Percentiles rank a stretch among this genome's conserved stretches.
Evolutionary conservation across 2,329 filamentous ascomycete species (phyloP).

Genomic region (Coniochaeta ligniaria): DNA sequence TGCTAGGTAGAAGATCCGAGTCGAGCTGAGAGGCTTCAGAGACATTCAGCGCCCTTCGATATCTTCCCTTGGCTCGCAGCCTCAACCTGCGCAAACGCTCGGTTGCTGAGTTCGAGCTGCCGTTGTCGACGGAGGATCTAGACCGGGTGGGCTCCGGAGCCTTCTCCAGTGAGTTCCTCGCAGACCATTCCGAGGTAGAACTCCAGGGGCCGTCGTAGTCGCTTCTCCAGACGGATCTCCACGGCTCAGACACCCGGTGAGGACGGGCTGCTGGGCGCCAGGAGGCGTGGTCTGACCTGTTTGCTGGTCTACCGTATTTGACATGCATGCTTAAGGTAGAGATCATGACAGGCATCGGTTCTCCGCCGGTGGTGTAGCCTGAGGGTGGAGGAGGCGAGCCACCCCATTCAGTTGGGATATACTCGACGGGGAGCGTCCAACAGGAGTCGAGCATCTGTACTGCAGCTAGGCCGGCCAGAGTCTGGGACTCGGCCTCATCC

Average conservation of each 20-base stretch:
- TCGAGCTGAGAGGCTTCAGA: background rate
- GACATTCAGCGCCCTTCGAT: conserved; percentile 1
- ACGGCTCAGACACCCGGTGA: background rate
- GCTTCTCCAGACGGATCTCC: background rate
- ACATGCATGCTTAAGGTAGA: background rate
- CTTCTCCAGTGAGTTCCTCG: background rate
- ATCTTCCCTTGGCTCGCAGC: background rate
- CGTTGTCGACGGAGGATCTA: background rate
- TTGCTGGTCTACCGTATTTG: background rate
- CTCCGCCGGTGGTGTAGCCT: background rate
- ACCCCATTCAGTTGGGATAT: background rate
- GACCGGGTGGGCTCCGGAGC: background rate
- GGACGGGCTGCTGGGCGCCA: background rate
- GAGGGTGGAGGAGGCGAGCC: background rate
- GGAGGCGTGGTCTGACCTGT: background rate
- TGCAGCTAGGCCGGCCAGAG: background rate
- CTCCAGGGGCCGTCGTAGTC: conserved; percentile 1
- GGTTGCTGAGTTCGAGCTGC: background rate
- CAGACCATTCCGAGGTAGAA: background rate
- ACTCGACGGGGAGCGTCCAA: background rate
- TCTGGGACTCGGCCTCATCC: background rate
- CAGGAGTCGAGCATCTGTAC: conserved; percentile 2
- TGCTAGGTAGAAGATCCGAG: background rate
- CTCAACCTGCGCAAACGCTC: background rate
- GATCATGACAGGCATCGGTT: background rate